Percentiles rank a stretch among this genome's conserved stretches.
phyloP scores from a whole-genome alignment of 768 basidiomycete genomes.

The Guyanaporus albipodus region DNA sequence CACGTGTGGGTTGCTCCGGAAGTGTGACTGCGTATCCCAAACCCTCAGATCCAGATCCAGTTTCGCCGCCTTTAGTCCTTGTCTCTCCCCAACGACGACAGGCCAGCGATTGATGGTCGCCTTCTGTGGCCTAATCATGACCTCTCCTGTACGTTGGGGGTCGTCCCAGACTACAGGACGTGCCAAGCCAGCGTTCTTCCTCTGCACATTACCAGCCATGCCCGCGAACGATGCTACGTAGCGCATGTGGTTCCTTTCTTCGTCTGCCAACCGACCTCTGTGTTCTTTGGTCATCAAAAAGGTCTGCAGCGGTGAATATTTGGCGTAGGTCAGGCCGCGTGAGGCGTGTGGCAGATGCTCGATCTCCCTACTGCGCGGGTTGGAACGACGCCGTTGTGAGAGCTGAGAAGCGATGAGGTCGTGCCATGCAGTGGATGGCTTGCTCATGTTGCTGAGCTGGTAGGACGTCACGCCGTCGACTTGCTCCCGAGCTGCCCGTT shows the following conservation, averaged over 20 bases:
- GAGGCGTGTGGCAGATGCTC: slow-evolving; percentile 61
- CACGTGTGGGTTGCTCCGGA: slow-evolving; percentile 40
- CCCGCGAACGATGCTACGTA: slow-evolving; percentile 33
- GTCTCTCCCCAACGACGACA: slow-evolving; percentile 41
- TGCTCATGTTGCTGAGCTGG: slow-evolving; percentile 24
- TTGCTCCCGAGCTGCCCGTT: slow-evolving; percentile 17
- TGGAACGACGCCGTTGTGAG: slow-evolving; percentile 22
- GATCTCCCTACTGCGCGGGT: slow-evolving; percentile 37
- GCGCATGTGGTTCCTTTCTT: slow-evolving; percentile 7
- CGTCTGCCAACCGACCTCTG: slow-evolving; percentile 56
- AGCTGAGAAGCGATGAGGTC: slow-evolving; percentile 20
- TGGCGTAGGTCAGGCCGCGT: slow-evolving; percentile 60
- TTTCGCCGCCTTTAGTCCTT: slow-evolving; percentile 37
- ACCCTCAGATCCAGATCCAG: slow-evolving; percentile 33
- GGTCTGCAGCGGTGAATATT: slow-evolving; percentile 51
- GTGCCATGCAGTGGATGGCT: slow-evolving; percentile 22
- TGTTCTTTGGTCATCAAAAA: slow-evolving; percentile 47
- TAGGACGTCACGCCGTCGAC: slow-evolving; percentile 23
- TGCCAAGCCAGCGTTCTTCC: slow-evolving; percentile 14
- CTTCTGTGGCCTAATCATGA: slow-evolving; percentile 27
- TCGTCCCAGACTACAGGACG: slow-evolving; percentile 29
- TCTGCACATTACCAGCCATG: slow-evolving; percentile 22
- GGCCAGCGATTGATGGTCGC: slow-evolving; percentile 38
- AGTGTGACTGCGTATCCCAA: slow-evolving; percentile 29
- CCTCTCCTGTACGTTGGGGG: slow-evolving; percentile 25